Evolutionary conservation across 208 protist genomes (phyloP).

Genomic region (Leishmania gerbilli): DNA sequence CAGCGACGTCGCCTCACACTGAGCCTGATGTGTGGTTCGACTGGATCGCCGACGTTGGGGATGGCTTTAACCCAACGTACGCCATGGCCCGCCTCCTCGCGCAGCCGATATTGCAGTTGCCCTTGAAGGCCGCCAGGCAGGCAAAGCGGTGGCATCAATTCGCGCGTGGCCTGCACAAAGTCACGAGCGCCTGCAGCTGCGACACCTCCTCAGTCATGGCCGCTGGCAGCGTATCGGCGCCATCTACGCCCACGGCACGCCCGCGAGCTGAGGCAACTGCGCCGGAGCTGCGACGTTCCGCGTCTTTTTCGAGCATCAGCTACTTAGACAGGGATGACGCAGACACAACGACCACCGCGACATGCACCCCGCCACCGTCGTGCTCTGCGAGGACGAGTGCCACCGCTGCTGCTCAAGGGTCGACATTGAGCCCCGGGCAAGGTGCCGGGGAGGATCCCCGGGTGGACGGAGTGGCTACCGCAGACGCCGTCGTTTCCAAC

Average conservation of each 20-base stretch:
- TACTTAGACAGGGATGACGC: neutral
- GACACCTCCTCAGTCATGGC: neutral
- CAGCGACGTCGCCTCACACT: neutral
- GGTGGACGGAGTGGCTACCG: too few relatives aligned
- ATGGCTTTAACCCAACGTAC: conserved; percentile 90
- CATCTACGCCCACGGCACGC: neutral
- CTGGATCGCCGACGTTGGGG: conserved; percentile 84
- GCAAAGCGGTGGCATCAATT: conserved; percentile 1
- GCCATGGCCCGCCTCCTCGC: conserved; percentile 77
- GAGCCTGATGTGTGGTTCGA: conserved; percentile 80
- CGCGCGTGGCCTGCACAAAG: neutral
- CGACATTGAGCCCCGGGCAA: neutral
- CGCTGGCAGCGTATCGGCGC: neutral
- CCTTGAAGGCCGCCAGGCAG: neutral
- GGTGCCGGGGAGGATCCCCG: neutral
- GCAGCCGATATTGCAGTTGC: conserved; percentile 48
- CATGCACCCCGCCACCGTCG: neutral
- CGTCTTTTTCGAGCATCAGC: neutral
- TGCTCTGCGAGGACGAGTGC: neutral
- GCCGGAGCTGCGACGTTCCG: neutral
- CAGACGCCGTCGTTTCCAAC: neutral
- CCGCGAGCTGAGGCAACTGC: neutral
- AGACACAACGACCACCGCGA: neutral
- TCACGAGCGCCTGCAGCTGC: neutral
- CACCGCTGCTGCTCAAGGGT: neutral